These are phyloP conservation scores for Wickerhamiella infanticola DNA, from an alignment of 1,139 yeast species.

Conservation along the genomic window DNA sequence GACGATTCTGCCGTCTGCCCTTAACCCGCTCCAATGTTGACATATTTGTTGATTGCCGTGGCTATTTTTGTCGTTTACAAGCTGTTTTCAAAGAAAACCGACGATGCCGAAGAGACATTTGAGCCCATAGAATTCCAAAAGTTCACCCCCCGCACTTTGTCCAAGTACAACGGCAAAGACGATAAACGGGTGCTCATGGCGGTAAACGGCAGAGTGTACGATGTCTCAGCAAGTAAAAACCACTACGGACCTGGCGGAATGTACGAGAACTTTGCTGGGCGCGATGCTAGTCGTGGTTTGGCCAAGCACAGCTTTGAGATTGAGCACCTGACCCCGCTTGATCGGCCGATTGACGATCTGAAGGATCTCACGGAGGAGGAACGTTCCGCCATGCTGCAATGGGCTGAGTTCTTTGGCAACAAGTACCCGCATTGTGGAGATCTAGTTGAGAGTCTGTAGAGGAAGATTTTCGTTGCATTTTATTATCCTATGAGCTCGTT, in stretches of 20 bases:
- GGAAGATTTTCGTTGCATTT: background rate
- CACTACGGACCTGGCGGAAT: conserved; percentile 98
- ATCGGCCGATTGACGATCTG: conserved; percentile 53
- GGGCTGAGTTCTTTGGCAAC: conserved; percentile 68
- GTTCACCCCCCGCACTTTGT: conserved; percentile 62
- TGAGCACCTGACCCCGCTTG: conserved; percentile 25
- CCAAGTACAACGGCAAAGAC: conserved; percentile 66
- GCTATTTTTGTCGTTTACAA: conserved; percentile 1
- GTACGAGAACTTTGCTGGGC: conserved; percentile 88
- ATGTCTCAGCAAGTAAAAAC: conserved; percentile 63
- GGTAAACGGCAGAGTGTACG: conserved; percentile 72
- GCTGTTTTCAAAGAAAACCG: background rate
- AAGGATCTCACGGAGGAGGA: conserved; percentile 49
- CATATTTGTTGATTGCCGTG: background rate
- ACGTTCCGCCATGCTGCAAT: conserved; percentile 51
- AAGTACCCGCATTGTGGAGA: conserved; percentile 33
- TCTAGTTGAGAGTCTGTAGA: conserved; percentile 12
- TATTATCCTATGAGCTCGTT: no score
- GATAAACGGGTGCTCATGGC: conserved; percentile 66
- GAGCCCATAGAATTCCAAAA: conserved; percentile 61
- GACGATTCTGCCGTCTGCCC: no score
- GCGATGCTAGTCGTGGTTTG: conserved; percentile 89
- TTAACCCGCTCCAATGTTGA: background rate
- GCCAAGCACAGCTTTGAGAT: conserved; percentile 79
- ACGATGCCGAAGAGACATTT: conserved; percentile 12